A percentile compares a stretch with the other conserved stretches of the same genome.
Evolutionary conservation across 192 early-diverging fungal genomes (phyloP).

Genomic region (Coemansia asiatica): DNA sequence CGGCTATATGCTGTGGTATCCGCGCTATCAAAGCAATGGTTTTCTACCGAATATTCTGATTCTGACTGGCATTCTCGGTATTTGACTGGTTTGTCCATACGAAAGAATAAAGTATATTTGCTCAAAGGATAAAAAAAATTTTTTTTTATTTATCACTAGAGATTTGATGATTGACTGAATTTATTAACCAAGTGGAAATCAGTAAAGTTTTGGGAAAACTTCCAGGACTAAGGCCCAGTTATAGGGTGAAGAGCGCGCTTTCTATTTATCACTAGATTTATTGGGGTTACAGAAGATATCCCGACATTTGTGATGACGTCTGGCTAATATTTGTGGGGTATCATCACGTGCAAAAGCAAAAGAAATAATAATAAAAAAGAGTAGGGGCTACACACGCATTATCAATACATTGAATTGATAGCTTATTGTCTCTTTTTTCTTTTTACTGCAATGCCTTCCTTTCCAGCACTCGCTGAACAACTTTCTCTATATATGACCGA

Average conservation of each 20-base stretch:
- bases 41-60: background rate
- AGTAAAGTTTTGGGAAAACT: too few species aligned
- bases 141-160: background rate
- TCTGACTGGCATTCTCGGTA: background rate
- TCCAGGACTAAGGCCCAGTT: too few species aligned
- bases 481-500: slow-evolving; percentile 41
- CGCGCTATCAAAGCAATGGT: background rate
- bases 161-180: too few species aligned
- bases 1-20: background rate
- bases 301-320: background rate
- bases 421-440: background rate
- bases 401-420: background rate
- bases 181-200: too few species aligned
- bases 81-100: too few species aligned
- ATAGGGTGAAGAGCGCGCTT: too few species aligned
- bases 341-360: background rate
- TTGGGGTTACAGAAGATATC: background rate
- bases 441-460: slow-evolving; percentile 12
- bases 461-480: slow-evolving; percentile 45
- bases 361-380: background rate
- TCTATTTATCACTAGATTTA: too few species aligned
- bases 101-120: too few species aligned
- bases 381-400: too few species aligned
- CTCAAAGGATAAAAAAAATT: background rate
- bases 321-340: slow-evolving; percentile 8